Conservation (phyloP, 257 asterid genomes). For the Jaltomata sinuosa region DNA sequence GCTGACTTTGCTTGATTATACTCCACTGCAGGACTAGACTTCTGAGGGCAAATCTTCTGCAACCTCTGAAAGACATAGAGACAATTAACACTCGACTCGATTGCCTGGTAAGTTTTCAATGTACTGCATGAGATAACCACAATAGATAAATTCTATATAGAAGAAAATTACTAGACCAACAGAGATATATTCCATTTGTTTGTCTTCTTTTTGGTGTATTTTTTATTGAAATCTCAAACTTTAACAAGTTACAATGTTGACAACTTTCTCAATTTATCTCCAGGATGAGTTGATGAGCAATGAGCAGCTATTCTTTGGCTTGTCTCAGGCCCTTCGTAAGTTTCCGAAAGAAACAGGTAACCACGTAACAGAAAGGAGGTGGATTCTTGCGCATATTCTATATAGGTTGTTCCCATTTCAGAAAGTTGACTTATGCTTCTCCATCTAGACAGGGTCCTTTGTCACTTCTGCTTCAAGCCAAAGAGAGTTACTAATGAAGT, state of each 20-base stretch:
- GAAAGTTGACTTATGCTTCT: conserved; percentile 8
- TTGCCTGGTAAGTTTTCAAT: conserved; percentile 58
- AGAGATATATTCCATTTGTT: no score
- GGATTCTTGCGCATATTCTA: neutral
- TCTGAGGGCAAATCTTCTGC: conserved; percentile 96
- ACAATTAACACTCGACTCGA: conserved; percentile 91
- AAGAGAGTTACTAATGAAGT: conserved; percentile 73
- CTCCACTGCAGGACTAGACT: conserved; percentile 76
- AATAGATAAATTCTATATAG: no score
- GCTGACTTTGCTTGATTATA: neutral
- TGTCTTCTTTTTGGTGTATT: neutral
- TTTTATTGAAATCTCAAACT: neutral
- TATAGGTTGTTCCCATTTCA: conserved; percentile 7
- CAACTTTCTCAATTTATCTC: conserved; percentile 4
- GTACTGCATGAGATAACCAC: neutral
- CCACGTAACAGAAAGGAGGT: conserved; percentile 1
- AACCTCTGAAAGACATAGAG: conserved; percentile 89
- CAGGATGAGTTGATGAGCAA: conserved; percentile 98
- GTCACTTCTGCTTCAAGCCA: conserved; percentile 97
- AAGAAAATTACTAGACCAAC: no score
- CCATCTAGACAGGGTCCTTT: conserved; percentile 86
- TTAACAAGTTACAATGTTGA: neutral
- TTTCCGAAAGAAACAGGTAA: conserved; percentile 97
- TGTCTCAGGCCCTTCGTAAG: conserved; percentile 95
- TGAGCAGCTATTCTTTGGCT: conserved; percentile 89